These are phyloP conservation scores for Quercus lobata DNA, from an alignment of 331 rosid species.

Conservation along the genomic window DNA sequence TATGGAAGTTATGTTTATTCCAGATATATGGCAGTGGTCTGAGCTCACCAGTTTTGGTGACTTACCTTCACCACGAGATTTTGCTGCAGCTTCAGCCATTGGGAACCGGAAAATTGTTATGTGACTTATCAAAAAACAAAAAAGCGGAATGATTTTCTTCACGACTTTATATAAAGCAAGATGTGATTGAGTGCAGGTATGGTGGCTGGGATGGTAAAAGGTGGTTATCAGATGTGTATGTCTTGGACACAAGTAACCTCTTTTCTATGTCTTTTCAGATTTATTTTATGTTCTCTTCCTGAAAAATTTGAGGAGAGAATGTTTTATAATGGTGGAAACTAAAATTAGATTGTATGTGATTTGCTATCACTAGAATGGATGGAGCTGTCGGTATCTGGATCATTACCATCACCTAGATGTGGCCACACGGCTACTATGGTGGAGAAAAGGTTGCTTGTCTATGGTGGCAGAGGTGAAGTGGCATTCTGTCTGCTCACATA, in stretches of 20 bases:
- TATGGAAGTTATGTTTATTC: slow-evolving; percentile 21
- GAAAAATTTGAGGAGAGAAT: neutral
- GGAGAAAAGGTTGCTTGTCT: slow-evolving; percentile 86
- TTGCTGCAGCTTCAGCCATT: slow-evolving; percentile 89
- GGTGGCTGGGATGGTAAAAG: slow-evolving; percentile 99
- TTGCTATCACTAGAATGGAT: slow-evolving; percentile 79
- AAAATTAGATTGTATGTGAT: slow-evolving; percentile 11
- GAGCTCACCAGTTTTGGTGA: slow-evolving; percentile 94
- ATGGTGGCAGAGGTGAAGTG: slow-evolving; percentile 89
- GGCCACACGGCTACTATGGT: slow-evolving; percentile 94
- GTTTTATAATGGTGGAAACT: neutral
- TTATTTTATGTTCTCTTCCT: neutral
- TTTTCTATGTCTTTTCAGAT: slow-evolving; percentile 13
- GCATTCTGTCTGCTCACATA: slow-evolving; percentile 13
- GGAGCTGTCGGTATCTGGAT: slow-evolving; percentile 79
- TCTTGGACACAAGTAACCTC: slow-evolving; percentile 74
- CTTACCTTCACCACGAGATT: slow-evolving; percentile 89
- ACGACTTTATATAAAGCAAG: slow-evolving; percentile 1
- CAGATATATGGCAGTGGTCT: slow-evolving; percentile 99
- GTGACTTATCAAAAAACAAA: slow-evolving; percentile 23
- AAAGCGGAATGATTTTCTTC: neutral
- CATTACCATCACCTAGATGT: slow-evolving; percentile 87
- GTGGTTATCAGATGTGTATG: slow-evolving; percentile 53
- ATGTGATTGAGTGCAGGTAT: slow-evolving; percentile 53
- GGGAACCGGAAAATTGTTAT: slow-evolving; percentile 87